phyloP scores from a whole-genome alignment of 2,329 filamentous ascomycete genomes.

The Aspergillus proliferans region DNA sequence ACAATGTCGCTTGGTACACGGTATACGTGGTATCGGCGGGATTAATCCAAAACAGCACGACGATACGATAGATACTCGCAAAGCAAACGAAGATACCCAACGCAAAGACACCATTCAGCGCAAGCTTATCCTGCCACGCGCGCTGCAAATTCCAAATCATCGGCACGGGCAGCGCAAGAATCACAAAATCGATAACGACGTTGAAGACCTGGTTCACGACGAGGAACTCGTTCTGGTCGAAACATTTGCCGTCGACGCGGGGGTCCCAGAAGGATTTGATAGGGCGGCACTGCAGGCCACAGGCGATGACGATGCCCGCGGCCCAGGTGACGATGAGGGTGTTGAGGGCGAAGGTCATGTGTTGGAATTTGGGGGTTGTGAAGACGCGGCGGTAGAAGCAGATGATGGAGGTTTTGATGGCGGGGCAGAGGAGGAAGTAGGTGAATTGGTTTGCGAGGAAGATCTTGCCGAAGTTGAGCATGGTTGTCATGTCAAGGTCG shows the following conservation, averaged over 20 bases:
- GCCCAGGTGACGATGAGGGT: slow-evolving; percentile 25
- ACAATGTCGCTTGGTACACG: slow-evolving; percentile 28
- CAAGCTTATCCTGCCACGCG: slow-evolving; percentile 30
- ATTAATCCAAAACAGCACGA: slow-evolving; percentile 29
- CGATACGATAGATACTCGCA: slow-evolving; percentile 31
- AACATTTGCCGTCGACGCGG: slow-evolving; percentile 19
- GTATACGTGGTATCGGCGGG: slow-evolving; percentile 26
- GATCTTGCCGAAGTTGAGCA: slow-evolving; percentile 27
- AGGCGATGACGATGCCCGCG: slow-evolving; percentile 24
- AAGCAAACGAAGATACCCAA: slow-evolving; percentile 30
- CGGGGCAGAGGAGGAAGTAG: slow-evolving; percentile 27
- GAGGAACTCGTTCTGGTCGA: slow-evolving; percentile 23
- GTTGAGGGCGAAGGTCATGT: slow-evolving; percentile 20
- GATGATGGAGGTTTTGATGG: slow-evolving; percentile 29
- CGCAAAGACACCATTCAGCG: slow-evolving; percentile 27
- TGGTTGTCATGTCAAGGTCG: slow-evolving; percentile 14
- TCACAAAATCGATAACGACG: slow-evolving; percentile 28
- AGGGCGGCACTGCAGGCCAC: slow-evolving; percentile 26
- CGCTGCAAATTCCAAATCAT: slow-evolving; percentile 31
- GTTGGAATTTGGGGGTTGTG: slow-evolving; percentile 23
- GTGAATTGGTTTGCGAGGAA: slow-evolving; percentile 31
- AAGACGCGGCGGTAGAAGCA: slow-evolving; percentile 32
- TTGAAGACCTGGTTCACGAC: slow-evolving; percentile 31
- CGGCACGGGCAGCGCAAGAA: slow-evolving; percentile 25
- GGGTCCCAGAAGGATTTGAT: slow-evolving; percentile 26